Evolutionary conservation across 2,329 filamentous ascomycete species (phyloP), one percentile per base, ranked within the genome.

Genomic region (Triangularia setosa): DNA sequence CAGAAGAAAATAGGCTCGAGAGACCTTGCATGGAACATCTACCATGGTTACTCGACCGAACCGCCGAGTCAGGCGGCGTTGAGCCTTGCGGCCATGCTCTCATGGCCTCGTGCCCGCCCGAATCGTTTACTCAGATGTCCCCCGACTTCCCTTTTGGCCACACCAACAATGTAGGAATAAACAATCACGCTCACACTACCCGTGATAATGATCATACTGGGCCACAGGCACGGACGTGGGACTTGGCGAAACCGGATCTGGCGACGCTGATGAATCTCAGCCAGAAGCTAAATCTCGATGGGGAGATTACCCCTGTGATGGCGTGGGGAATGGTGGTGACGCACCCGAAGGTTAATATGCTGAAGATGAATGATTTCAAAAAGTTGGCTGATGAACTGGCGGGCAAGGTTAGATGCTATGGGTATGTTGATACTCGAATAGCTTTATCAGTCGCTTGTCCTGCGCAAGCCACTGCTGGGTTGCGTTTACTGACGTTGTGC

Each of bases 221-320:
- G 11, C 5, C 8, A 21, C 4, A 11, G 40, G 87, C 89, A 73
- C 87, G 91, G 75, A 94, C 93, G 58, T 94, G 92, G 79, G 90
- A 95, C 73, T 79, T 95, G 5, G 87, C 84, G 65, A 91, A 90
- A 74, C 85, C 84, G 40, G 92, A 95, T 72, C 83, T 99, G 58
- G 81, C 88, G 60, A 96, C 90, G 61, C 81, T 98, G 61, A 84
- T 97, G 65, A 90, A 96, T 73, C 83, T 97, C 62, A 97, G 92
- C 78, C 86, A 88, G 70, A 87, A 89, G 71, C 83, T 97, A 25
- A 89, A 95, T 70, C 86, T 95, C 1, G 91, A 95, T 66, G 92
- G 92, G 60, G 92, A 96, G 78, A 91, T 98, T 72, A 98, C 94
- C 18, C 95, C 95, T 0, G 91, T 97, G 69, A 96, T 96, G 92